Percentiles rank a stretch among this genome's conserved stretches.
These are phyloP conservation scores for Colletotrichum lupini DNA, from an alignment of 2,329 filamentous ascomycete genomes.

Conservation along the genomic window DNA sequence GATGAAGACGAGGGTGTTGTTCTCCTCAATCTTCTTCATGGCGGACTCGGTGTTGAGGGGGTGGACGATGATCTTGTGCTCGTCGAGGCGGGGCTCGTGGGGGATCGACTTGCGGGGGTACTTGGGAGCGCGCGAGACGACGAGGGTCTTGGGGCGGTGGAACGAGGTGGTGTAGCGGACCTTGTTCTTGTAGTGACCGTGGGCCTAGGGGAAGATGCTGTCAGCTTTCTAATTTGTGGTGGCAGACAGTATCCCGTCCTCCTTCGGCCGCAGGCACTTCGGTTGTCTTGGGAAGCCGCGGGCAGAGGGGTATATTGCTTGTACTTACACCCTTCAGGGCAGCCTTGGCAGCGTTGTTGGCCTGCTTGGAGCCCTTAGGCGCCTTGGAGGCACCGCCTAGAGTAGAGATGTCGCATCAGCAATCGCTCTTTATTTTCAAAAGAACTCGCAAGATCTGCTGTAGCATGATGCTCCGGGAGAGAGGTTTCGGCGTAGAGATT, in stretches of 20 bases:
- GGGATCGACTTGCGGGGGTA: slow-evolving; percentile 97
- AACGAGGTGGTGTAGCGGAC: slow-evolving; percentile 93
- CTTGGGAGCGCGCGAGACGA: slow-evolving; percentile 90
- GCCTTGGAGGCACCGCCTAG: slow-evolving; percentile 66
- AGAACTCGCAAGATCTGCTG: slow-evolving; percentile 84
- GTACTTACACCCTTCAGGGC: slow-evolving; percentile 92
- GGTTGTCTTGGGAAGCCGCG: not conserved
- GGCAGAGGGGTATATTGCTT: slow-evolving; percentile 4
- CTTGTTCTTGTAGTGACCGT: slow-evolving; percentile 88
- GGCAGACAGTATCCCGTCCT: not conserved
- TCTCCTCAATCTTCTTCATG: slow-evolving; percentile 99
- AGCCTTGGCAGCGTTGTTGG: slow-evolving; percentile 93
- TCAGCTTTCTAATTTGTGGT: not conserved
- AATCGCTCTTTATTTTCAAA: slow-evolving; percentile 69
- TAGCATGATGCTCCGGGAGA: slow-evolving; percentile 67
- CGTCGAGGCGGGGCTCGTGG: slow-evolving; percentile 90
- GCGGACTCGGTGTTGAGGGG: slow-evolving; percentile 99
- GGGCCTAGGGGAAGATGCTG: slow-evolving; percentile 49
- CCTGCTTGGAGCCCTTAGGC: slow-evolving; percentile 81
- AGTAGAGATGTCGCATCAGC: slow-evolving; percentile 70
- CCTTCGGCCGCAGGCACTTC: slow-evolving; percentile 10
- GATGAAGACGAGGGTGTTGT: slow-evolving; percentile 99
- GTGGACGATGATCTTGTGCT: slow-evolving; percentile 97
- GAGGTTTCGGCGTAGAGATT: not conserved
- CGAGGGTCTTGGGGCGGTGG: slow-evolving; percentile 97